Evolutionary conservation across 106 monocot genomes (phyloP).

Genomic region (Platanthera zijinensis): DNA sequence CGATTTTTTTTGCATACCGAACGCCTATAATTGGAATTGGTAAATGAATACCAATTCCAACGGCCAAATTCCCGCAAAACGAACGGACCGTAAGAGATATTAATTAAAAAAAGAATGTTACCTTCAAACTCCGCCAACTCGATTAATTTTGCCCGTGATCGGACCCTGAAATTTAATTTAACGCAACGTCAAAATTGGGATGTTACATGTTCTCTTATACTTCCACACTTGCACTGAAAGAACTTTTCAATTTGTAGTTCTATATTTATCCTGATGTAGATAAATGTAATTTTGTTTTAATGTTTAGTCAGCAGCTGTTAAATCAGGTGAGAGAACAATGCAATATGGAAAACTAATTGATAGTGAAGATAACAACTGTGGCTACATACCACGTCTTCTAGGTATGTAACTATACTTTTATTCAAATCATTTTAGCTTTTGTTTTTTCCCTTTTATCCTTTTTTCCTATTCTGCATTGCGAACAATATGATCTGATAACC

Average conservation of each 20-base stretch:
- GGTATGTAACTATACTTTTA: constrained; percentile 30
- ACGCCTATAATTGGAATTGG: too few species aligned
- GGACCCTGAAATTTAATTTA: too few species aligned
- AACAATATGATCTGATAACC: constrained; percentile 4
- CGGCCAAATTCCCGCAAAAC: too few species aligned
- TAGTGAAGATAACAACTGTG: constrained; percentile 35
- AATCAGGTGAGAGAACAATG: constrained; percentile 74
- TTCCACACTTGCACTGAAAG: background rate
- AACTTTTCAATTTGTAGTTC: background rate
- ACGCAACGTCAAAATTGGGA: too few species aligned
- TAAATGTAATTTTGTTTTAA: constrained; percentile 2
- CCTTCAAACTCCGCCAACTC: too few species aligned
- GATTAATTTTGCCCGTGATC: too few species aligned
- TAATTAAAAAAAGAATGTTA: too few species aligned
- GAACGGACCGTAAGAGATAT: too few species aligned
- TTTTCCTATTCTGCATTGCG: background rate
- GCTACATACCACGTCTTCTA: constrained; percentile 81
- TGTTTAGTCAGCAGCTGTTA: constrained; percentile 75
- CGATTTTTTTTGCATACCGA: too few species aligned
- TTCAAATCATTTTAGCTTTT: background rate
- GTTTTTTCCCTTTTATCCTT: background rate
- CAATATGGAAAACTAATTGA: constrained; percentile 59
- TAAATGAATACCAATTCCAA: too few species aligned
- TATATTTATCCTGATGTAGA: background rate
- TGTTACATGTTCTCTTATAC: background rate